Evolutionary conservation across 805 yeast species (phyloP).

Genomic region (Citeromyces matritensis): DNA sequence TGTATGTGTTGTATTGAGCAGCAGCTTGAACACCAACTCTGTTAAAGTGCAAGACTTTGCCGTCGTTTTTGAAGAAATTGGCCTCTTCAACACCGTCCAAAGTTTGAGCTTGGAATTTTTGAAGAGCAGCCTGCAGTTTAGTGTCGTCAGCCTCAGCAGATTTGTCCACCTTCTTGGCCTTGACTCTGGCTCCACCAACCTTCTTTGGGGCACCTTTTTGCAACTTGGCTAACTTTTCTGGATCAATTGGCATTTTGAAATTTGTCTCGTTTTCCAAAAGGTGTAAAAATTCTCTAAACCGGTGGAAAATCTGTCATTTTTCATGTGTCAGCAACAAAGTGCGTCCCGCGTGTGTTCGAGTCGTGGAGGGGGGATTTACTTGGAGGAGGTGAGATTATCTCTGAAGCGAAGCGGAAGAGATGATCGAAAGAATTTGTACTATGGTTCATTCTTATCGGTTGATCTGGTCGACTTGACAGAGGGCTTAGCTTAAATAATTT

Average conservation of each 20-base stretch:
- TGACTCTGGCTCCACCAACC: conserved; percentile 79
- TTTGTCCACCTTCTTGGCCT: conserved; percentile 64
- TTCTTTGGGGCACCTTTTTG: conserved; percentile 77
- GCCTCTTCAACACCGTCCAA: conserved; percentile 91
- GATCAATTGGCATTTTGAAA: conserved; percentile 82
- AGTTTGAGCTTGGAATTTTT: conserved; percentile 80
- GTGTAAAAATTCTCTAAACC: no score
- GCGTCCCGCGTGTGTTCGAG: no score
- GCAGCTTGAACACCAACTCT: conserved; percentile 95
- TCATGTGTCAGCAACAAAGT: no score
- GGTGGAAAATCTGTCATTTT: no score
- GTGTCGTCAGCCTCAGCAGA: conserved; percentile 74
- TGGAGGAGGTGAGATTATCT: no score
- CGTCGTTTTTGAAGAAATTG: conserved; percentile 94
- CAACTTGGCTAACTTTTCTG: conserved; percentile 86
- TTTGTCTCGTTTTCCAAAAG: no score
- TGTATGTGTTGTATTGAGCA: conserved; percentile 79
- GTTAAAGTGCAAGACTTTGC: conserved; percentile 89
- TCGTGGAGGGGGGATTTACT: no score
- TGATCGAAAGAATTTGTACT: no score
- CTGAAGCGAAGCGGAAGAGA: no score
- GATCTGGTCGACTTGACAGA: no score
- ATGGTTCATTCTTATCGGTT: no score
- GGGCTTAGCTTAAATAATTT: no score
- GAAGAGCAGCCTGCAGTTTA: conserved; percentile 78